Evolutionary conservation across 345 rosid genomes (phyloP), one percentile per base, ranked within the genome.

Genomic region (Camelina sativa): DNA sequence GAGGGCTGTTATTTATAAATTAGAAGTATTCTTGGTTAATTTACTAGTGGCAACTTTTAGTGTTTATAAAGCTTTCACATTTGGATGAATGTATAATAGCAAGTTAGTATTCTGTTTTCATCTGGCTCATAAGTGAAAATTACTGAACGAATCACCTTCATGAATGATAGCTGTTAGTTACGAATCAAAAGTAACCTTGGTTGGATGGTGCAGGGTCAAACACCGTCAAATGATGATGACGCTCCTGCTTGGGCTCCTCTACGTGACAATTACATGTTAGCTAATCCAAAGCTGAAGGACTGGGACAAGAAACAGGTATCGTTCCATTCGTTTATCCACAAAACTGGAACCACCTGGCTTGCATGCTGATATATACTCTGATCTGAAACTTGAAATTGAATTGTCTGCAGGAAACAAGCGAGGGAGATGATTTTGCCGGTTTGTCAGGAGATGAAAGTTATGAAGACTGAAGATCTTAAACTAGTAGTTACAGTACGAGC

Each of bases 201-300:
- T 48, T 16, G 59, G 12, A 43, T 69, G 58, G 11, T 69, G 59
- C 28, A 76, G 80, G 66, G 22, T 10, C 67, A 56, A 48, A 43
- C 67, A 41, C 63, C 81, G 19, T 73, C 86, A 6, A 78, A 61
- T 75, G 5, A 43, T 53, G 83, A 69, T 6, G 93, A 85, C 76
- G 88, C 83, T 32, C 99, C 98, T 20, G 88, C 86, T 10, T 95
- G 99, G 99, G 98, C 99, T 75, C 98, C 99, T 52, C 73, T 95
- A 44, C 88, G 91, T 8, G 98, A 95, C 64, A 95, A 88, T 75
- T 95, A 83, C 84, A 92, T 95, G 98, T 77, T 95, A 60, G 88
- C 96, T 34, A 95, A 77, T 79, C 86, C 92, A 17, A 88, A 87
- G 86, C 80, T 95, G 58, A 95, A 88, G 79, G 85, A 88, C 71